These are phyloP conservation scores for Phytophthora uliginosa DNA, from an alignment of 352 stramenopile genomes.

Conservation along the genomic window DNA sequence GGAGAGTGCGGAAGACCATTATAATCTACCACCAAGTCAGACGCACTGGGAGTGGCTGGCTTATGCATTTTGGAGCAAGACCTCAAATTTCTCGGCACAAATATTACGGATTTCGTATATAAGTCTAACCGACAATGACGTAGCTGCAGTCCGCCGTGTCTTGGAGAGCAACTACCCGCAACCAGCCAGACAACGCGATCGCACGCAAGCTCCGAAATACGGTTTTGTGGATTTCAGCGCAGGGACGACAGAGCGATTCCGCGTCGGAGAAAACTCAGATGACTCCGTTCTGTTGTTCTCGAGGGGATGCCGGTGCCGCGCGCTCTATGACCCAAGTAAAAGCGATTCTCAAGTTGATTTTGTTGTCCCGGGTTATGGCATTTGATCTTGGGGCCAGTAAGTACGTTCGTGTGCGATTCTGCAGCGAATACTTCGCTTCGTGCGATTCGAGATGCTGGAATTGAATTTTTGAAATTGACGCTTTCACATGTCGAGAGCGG, in stretches of 20 bases:
- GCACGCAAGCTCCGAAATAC: neutral
- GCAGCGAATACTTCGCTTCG: neutral
- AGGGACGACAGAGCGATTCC: neutral
- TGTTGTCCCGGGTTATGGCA: slow-evolving; percentile 8
- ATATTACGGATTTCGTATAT: neutral
- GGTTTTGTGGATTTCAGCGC: neutral
- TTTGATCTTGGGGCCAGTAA: neutral
- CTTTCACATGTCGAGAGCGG: neutral
- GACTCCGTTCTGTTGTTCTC: neutral
- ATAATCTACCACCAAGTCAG: neutral
- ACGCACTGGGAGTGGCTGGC: slow-evolving; percentile 4
- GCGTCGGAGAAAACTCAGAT: neutral
- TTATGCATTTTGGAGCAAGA: slow-evolving; percentile 8
- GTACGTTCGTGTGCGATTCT: neutral
- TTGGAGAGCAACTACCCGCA: neutral
- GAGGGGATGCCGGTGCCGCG: neutral
- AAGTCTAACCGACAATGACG: neutral
- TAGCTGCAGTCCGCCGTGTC: neutral
- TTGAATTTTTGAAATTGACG: neutral
- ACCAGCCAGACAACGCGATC: neutral
- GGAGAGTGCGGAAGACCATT: neutral
- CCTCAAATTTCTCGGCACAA: neutral
- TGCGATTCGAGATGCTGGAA: neutral
- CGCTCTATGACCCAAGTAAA: neutral
- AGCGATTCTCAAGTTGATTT: neutral